Conservation (phyloP, 345 rosid species). For the Lepidium didymum region DNA sequence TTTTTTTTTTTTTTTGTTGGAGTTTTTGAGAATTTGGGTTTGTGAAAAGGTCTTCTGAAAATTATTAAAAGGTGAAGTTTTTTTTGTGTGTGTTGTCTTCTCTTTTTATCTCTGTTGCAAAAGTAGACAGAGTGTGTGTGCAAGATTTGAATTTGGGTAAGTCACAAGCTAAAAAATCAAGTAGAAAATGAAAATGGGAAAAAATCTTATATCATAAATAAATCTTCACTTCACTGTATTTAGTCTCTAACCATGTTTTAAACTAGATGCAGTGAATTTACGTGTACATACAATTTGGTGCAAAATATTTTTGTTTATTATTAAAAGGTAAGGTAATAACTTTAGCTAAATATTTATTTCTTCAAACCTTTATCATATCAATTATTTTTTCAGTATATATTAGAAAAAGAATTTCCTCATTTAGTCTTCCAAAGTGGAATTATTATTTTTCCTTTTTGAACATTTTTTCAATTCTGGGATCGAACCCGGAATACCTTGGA, state of each 20-base stretch:
- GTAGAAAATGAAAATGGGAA: neutral
- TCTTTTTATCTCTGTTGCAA: neutral
- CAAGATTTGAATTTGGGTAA: neutral
- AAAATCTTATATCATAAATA: neutral
- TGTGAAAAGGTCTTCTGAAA: slow-evolving; percentile 11
- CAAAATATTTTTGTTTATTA: neutral
- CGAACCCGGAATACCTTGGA: no score
- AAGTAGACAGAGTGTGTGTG: neutral
- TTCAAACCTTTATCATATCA: neutral
- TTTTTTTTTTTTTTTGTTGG: neutral
- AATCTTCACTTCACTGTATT: neutral
- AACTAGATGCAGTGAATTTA: neutral
- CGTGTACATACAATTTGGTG: neutral
- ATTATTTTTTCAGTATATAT: no score
- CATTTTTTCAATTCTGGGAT: no score
- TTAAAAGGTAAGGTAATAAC: neutral
- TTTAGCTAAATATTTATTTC: neutral
- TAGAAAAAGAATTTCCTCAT: no score
- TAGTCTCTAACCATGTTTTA: slow-evolving; percentile 2
- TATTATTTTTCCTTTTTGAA: no score
- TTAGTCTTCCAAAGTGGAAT: no score
- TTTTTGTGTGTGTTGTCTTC: slow-evolving; percentile 5
- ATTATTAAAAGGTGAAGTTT: slow-evolving; percentile 1
- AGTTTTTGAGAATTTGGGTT: neutral
- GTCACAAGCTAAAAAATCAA: slow-evolving; percentile 21